Conservation (phyloP, 2,329 filamentous ascomycete genomes). For the Piedraia hortae region DNA sequence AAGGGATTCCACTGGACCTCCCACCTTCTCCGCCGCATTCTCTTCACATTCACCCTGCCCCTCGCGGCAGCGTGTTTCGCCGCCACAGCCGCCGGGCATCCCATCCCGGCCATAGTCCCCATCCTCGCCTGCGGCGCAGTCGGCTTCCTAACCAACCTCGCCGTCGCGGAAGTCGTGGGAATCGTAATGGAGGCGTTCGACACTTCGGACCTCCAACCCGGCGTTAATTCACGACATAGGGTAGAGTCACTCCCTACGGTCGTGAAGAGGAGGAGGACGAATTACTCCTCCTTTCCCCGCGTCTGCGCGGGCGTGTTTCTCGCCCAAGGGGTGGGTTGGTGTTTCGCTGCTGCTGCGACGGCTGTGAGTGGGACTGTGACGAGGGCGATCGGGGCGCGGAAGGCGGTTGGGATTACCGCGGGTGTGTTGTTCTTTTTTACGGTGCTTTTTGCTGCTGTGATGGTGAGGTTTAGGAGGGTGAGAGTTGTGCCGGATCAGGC, state of each 20-base stretch:
- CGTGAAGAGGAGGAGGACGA: slow-evolving; percentile 26
- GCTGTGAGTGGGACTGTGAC: slow-evolving; percentile 40
- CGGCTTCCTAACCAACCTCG: slow-evolving; percentile 44
- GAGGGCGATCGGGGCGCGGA: slow-evolving; percentile 36
- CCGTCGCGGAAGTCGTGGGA: slow-evolving; percentile 48
- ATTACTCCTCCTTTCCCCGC: slow-evolving; percentile 50
- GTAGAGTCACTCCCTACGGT: slow-evolving; percentile 19
- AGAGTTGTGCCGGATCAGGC: slow-evolving; percentile 39
- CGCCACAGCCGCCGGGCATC: slow-evolving; percentile 33
- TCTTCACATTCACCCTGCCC: slow-evolving; percentile 41
- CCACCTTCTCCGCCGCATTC: slow-evolving; percentile 37
- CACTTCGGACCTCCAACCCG: slow-evolving; percentile 49
- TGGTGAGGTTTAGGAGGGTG: slow-evolving; percentile 36
- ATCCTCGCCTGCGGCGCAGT: slow-evolving; percentile 37
- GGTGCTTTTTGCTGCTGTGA: slow-evolving; percentile 29
- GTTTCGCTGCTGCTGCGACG: slow-evolving; percentile 40
- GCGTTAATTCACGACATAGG: slow-evolving; percentile 29
- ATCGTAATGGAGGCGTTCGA: slow-evolving; percentile 62
- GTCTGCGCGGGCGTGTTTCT: slow-evolving; percentile 44
- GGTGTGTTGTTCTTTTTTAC: slow-evolving; percentile 38
- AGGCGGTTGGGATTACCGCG: slow-evolving; percentile 39
- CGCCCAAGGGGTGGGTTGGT: slow-evolving; percentile 40
- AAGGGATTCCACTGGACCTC: slow-evolving; percentile 37
- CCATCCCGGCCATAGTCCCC: slow-evolving; percentile 32
- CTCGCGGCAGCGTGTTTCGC: slow-evolving; percentile 40